A percentile compares a stretch with the other conserved stretches of the same genome.
phyloP scores from a whole-genome alignment of 2,329 filamentous ascomycete genomes.

The Moelleriella libera region DNA sequence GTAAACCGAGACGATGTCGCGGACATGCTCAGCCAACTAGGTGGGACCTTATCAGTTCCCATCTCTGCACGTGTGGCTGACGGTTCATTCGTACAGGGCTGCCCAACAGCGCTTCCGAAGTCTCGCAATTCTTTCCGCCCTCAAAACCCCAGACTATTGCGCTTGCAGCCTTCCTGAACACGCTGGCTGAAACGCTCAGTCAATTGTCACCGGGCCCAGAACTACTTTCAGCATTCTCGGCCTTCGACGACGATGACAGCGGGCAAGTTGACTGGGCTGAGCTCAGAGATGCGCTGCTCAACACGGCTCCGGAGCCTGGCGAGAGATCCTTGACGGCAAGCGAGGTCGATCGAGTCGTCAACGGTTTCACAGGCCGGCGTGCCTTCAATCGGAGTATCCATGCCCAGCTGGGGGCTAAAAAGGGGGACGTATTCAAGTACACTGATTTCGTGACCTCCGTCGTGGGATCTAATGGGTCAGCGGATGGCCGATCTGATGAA shows the following conservation, averaged over 20 bases:
- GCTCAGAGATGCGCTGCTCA: constrained; percentile 67
- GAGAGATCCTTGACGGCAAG: constrained; percentile 47
- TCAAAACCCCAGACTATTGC: constrained; percentile 59
- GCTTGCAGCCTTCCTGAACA: constrained; percentile 75
- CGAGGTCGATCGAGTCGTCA: constrained; percentile 79
- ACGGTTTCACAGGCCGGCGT: constrained; percentile 69
- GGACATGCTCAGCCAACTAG: constrained; percentile 77
- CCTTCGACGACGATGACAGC: constrained; percentile 91
- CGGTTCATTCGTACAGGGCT: constrained; percentile 40
- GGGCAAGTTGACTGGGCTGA: constrained; percentile 80
- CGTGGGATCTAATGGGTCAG: constrained; percentile 35
- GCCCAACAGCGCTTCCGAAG: constrained; percentile 53
- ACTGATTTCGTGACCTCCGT: constrained; percentile 75
- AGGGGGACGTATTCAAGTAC: constrained; percentile 86
- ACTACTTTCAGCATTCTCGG: constrained; percentile 77
- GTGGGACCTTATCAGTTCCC: constrained; percentile 23
- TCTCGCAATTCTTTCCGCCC: constrained; percentile 73
- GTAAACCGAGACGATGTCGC: constrained; percentile 73
- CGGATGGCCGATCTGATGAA: constrained; percentile 11
- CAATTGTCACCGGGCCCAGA: constrained; percentile 67
- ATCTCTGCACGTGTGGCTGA: background rate
- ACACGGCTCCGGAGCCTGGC: constrained; percentile 67
- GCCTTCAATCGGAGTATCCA: constrained; percentile 58
- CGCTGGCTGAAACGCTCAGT: constrained; percentile 59
- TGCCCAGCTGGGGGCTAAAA: constrained; percentile 39